A percentile compares a stretch with the other conserved stretches of the same genome.
phyloP scores from a whole-genome alignment of 169 alveolate species.

The Plasmodium adleri region DNA sequence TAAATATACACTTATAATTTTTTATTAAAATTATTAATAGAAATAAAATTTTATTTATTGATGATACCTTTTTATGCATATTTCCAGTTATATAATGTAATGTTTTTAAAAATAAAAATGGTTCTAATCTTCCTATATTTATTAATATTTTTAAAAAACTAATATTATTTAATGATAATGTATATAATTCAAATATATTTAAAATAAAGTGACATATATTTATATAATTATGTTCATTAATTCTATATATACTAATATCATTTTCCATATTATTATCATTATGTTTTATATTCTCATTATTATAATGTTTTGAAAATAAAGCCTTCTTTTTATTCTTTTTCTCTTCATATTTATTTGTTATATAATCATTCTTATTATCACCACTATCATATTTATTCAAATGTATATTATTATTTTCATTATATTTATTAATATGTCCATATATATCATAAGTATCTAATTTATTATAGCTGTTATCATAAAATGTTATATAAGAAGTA shows the following conservation, averaged over 20 bases:
- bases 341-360: too few relatives aligned
- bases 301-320: too few relatives aligned
- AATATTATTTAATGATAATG: slow-evolving; percentile 52
- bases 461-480: too few relatives aligned
- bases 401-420: too few relatives aligned
- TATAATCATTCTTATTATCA: too few relatives aligned
- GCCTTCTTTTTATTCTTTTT: too few relatives aligned
- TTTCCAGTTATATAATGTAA: slow-evolving; percentile 49
- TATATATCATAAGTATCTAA: too few relatives aligned
- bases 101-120: slow-evolving; percentile 68
- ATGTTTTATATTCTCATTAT: too few relatives aligned
- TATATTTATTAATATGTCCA: too few relatives aligned
- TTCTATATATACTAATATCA: background rate
- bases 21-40: slow-evolving; percentile 52
- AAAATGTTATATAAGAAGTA: too few relatives aligned
- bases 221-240: slow-evolving; percentile 67
- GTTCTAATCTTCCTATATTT: slow-evolving; percentile 69
- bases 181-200: slow-evolving; percentile 67
- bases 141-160: slow-evolving; percentile 60
- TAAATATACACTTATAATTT: slow-evolving; percentile 63
- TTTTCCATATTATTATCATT: background rate
- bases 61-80: slow-evolving; percentile 50
- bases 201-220: slow-evolving; percentile 73
- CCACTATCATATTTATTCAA: too few relatives aligned
- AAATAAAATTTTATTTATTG: slow-evolving; percentile 61